Evolutionary conservation across 495 filamentous ascomycete genomes (phyloP), one percentile per base, ranked within the genome.

Genomic region (Amniculicola lignicola): DNA sequence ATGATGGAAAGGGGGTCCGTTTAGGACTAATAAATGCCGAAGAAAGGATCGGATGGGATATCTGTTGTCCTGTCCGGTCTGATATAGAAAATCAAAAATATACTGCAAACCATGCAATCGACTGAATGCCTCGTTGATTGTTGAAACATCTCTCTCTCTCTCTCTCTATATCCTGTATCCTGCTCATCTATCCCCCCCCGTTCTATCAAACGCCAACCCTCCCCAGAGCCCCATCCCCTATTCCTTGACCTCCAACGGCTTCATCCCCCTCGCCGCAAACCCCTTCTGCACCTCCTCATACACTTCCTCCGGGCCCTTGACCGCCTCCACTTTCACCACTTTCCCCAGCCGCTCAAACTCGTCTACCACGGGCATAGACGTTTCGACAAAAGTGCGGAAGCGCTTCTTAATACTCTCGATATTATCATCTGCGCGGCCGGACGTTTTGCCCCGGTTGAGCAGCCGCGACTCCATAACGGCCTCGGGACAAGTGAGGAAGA

Each of bases 291-390:
- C 88, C 37, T 77, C 70, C 56, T 72, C 69, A 73, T 90, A 95
- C 25, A 98, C 90, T 42, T 84, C 78, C 4, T 91, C 87, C 2
- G 86, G 82, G 16, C 69, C 59, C 19, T 78, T 77, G 24, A 80
- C 83, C 21, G 90, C 88, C 54, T 80, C 72, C 12, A 96, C 77
- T 70, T 81, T 83, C 56, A 93, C 82, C 19, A 97, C 90, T 70
- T 85, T 87, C 38, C 78, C 81, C 72, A 90, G 73, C 55, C 73
- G 75, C 73, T 85, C 84, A 72, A 86, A 97, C 63, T 86, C 81
- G 57, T 93, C 79, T 41, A 98, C 90, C 29, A 96, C 93, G 35
- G 93, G 93, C 90, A 97, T 95, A 69, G 88, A 94, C 2, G 90
- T 95, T 71, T 96, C 89, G 23, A 93, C 75, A 66, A 97, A 98